Evolutionary conservation across 768 basidiomycete genomes (phyloP).

Genomic region (Mycena galopus): DNA sequence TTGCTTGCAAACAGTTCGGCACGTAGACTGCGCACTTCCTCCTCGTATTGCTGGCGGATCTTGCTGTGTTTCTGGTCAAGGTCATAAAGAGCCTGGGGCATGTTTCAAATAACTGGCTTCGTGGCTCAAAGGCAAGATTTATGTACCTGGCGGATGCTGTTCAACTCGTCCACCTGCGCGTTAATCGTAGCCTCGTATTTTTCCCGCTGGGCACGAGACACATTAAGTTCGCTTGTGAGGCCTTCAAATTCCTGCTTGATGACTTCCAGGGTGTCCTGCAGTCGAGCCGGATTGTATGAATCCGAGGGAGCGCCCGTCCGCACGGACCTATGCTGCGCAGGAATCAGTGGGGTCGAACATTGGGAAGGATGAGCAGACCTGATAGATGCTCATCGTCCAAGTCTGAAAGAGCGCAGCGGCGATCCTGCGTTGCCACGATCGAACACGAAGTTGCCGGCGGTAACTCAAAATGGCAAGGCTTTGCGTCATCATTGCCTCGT

Average conservation of each 20-base stretch:
- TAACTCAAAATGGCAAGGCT: background rate
- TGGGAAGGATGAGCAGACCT: slow-evolving; percentile 13
- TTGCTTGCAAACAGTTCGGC: slow-evolving; percentile 72
- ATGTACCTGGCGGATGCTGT: slow-evolving; percentile 79
- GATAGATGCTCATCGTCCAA: slow-evolving; percentile 13
- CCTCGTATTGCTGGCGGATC: slow-evolving; percentile 88
- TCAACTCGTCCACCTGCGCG: slow-evolving; percentile 90
- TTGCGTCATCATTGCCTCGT: too few species aligned
- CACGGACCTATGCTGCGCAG: slow-evolving; percentile 22
- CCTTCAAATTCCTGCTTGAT: slow-evolving; percentile 32
- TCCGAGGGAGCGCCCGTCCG: slow-evolving; percentile 19
- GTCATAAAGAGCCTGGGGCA: slow-evolving; percentile 90
- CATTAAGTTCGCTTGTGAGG: slow-evolving; percentile 18
- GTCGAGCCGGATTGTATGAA: slow-evolving; percentile 22
- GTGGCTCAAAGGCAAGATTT: background rate
- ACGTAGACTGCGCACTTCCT: slow-evolving; percentile 82
- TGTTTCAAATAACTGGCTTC: slow-evolving; percentile 48
- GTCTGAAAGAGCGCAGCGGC: too few species aligned
- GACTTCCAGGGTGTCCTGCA: slow-evolving; percentile 29
- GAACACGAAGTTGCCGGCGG: background rate
- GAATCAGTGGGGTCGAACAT: background rate
- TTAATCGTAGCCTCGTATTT: slow-evolving; percentile 61
- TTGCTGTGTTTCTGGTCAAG: slow-evolving; percentile 90
- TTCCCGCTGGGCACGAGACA: slow-evolving; percentile 24
- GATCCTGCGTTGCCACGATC: too few species aligned